Evolutionary conservation across 2,329 filamentous ascomycete species (phyloP).

Genomic region (Botryotinia convoluta): DNA sequence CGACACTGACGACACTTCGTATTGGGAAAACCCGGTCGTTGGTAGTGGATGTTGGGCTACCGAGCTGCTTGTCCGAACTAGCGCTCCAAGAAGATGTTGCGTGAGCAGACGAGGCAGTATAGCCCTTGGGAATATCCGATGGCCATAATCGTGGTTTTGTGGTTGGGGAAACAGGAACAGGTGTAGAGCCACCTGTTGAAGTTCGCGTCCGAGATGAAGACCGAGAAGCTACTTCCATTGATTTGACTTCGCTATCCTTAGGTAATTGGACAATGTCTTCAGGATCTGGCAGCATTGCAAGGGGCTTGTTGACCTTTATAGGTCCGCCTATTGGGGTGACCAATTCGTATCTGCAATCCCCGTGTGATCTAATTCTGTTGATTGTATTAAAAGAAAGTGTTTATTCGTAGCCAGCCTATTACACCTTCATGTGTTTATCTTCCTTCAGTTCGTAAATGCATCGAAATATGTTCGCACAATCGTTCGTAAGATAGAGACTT

Average conservation of each 20-base stretch:
- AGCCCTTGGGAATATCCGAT: slow-evolving; percentile 16
- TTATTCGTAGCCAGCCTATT: neutral
- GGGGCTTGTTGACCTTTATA: slow-evolving; percentile 3
- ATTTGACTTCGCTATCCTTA: neutral
- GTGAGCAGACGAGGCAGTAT: slow-evolving; percentile 11
- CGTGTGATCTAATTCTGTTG: neutral
- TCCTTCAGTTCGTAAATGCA: neutral
- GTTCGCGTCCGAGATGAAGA: slow-evolving; percentile 6
- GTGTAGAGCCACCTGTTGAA: neutral
- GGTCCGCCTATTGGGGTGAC: slow-evolving; percentile 2
- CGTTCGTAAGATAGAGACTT: neutral
- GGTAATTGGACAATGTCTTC: neutral
- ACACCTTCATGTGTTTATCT: slow-evolving; percentile 5
- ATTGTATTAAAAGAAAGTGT: neutral
- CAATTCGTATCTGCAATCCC: neutral
- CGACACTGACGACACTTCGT: slow-evolving; percentile 35
- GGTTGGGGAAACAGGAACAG: slow-evolving; percentile 1
- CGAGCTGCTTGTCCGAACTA: slow-evolving; percentile 26
- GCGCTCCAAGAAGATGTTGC: slow-evolving; percentile 25
- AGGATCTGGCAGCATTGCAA: slow-evolving; percentile 11
- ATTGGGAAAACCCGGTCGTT: slow-evolving; percentile 35
- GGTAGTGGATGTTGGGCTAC: slow-evolving; percentile 22
- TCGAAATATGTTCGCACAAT: slow-evolving; percentile 8
- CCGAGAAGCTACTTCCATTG: slow-evolving; percentile 4
- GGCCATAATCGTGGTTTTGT: slow-evolving; percentile 16